These are phyloP conservation scores for Diphasiastrum complanatum DNA, from an alignment of 83 land plant genomes.

Conservation along the genomic window DNA sequence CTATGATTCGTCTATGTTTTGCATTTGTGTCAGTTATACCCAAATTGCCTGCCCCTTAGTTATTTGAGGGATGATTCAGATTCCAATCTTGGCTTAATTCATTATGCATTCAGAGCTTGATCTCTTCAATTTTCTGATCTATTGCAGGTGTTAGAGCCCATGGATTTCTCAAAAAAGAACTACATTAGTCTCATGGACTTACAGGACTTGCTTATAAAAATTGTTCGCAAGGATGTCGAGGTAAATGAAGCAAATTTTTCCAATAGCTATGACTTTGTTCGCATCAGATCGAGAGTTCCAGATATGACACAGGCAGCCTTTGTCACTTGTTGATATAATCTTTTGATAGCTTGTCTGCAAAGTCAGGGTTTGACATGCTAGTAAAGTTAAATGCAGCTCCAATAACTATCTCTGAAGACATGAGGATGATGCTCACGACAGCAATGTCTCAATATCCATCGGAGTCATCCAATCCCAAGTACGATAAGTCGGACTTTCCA, in stretches of 20 bases:
- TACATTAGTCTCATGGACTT: slow-evolving; percentile 26
- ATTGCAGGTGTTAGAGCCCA: slow-evolving; percentile 25
- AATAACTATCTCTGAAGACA: slow-evolving; percentile 15
- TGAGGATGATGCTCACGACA: slow-evolving; percentile 26
- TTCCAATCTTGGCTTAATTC: too few species aligned
- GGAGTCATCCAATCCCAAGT: slow-evolving; percentile 25
- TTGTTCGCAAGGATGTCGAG: slow-evolving; percentile 28
- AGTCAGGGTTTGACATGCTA: not conserved
- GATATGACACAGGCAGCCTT: too few species aligned
- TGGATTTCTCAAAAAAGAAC: slow-evolving; percentile 32
- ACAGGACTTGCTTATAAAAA: slow-evolving; percentile 25
- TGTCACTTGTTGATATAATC: too few species aligned
- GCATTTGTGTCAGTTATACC: too few species aligned
- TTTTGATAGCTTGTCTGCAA: too few species aligned
- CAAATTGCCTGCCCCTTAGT: too few species aligned
- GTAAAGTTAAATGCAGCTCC: slow-evolving; percentile 23
- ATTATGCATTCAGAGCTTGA: too few species aligned
- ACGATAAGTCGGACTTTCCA: slow-evolving; percentile 19
- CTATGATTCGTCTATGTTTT: not conserved
- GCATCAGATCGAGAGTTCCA: too few species aligned
- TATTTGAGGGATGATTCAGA: too few species aligned
- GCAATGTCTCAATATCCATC: slow-evolving; percentile 31
- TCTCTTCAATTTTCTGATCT: not conserved
- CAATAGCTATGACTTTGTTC: too few species aligned
- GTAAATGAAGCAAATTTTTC: too few species aligned